Evolutionary conservation across 176 grass and related monocot genomes (phyloP), one percentile per base, ranked within the genome.

Genomic region (Musa schizocarpa): DNA sequence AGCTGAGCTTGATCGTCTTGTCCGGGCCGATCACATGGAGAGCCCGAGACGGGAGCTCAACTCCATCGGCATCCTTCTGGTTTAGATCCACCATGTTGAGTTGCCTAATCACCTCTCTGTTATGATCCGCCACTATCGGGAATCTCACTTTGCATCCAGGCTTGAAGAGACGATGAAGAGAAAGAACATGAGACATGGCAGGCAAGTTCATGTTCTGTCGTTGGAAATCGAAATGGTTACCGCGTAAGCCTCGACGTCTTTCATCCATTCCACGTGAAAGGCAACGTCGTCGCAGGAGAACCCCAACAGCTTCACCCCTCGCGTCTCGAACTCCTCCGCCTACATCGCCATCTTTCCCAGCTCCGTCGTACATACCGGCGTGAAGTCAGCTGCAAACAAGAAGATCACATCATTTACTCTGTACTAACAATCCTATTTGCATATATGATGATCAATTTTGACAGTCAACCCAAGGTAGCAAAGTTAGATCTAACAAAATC

Each of bases 301-400:
- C 50, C 90, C 90, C 0, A 98, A 84, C 63, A 98, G 80, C 82
- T 98, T 98, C 52, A 98, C 90, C 16, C 88, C 86, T 1, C 88
- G 76, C 82, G 84, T 98, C 76, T 89, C 80, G 77, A 98, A 98
- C 84, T 98, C 90, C 53, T 3, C 1, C 1, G 82, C 69, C 68
- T 91, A 89, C 50, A n/a, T 43, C 11, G 94, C 94, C 90, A 98
- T 93, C 10, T 83, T 80, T 4, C 81, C 77, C 88, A 98, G 26
- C 90, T 98, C 94, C 76, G 90, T 93, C 24, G 88, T 98, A 90
- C 94, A 98, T 11, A 98, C 94, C 20, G 84, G 94, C 4, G 90
- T 91, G 81, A 93, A 93, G 48, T 93, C 90, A 1, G 73, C 88
- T 96, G 79, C 20, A 50, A 43, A 6, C 34, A 43, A 43, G 34